These are phyloP conservation scores for Sutorius eximius DNA, from an alignment of 1,284 basidiomycete genomes.

Conservation along the genomic window DNA sequence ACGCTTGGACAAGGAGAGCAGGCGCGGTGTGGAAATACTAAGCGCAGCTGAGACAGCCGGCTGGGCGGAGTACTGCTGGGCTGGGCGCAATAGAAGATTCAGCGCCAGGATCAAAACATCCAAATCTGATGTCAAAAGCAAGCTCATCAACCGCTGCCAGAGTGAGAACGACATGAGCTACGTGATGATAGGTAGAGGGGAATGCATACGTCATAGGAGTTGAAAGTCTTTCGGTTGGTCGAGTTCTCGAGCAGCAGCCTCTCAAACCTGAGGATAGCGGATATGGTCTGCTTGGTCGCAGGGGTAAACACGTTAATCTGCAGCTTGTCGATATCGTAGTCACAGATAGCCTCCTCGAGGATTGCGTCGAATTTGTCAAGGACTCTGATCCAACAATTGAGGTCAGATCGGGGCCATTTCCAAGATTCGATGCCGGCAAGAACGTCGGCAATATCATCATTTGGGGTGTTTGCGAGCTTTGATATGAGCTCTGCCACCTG, in stretches of 20 bases:
- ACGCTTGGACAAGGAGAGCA: slow-evolving; percentile 69
- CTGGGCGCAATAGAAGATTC: slow-evolving; percentile 86
- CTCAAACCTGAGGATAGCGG: slow-evolving; percentile 86
- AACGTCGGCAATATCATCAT: slow-evolving; percentile 64
- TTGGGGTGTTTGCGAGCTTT: slow-evolving; percentile 62
- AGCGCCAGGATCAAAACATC: slow-evolving; percentile 86
- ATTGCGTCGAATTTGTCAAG: slow-evolving; percentile 94
- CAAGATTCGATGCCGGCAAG: slow-evolving; percentile 73
- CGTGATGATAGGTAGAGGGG: slow-evolving; percentile 5
- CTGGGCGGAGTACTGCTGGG: slow-evolving; percentile 91
- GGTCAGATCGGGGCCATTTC: slow-evolving; percentile 96
- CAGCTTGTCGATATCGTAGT: slow-evolving; percentile 81
- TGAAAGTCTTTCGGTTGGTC: slow-evolving; percentile 96
- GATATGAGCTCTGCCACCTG: slow-evolving; percentile 75
- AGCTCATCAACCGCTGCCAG: slow-evolving; percentile 80
- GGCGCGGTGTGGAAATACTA: slow-evolving; percentile 71
- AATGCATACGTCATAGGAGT: slow-evolving; percentile 88
- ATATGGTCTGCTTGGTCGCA: slow-evolving; percentile 72
- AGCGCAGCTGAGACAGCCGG: slow-evolving; percentile 75
- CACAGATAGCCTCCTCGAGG: slow-evolving; percentile 78
- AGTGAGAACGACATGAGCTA: slow-evolving; percentile 11
- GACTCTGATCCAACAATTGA: slow-evolving; percentile 95
- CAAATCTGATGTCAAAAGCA: slow-evolving; percentile 87
- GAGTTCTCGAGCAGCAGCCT: slow-evolving; percentile 94
- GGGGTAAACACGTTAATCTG: slow-evolving; percentile 83